These are phyloP conservation scores for Oryza glumipatula DNA, from an alignment of 176 grass and related monocot species.

Conservation along the genomic window DNA sequence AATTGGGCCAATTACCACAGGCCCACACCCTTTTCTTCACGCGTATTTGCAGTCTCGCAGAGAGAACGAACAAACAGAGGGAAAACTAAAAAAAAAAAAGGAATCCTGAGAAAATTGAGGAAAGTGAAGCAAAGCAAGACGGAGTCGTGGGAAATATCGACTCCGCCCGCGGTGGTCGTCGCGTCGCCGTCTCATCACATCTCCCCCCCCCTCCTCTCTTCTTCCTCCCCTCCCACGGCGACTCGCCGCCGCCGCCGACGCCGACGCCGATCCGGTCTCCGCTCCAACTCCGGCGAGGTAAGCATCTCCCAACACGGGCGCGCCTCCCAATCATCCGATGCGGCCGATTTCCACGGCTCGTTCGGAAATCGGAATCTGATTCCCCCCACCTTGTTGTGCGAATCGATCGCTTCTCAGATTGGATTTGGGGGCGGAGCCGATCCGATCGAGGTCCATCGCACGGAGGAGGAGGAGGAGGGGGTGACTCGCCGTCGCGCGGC, in stretches of 20 bases:
- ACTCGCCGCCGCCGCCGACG: slow-evolving; percentile 12
- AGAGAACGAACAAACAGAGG: background rate
- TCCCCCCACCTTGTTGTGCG: background rate
- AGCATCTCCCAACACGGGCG: background rate
- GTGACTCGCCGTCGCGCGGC: slow-evolving; percentile 27
- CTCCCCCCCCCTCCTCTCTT: background rate
- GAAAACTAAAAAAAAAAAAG: background rate
- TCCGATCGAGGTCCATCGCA: slow-evolving; percentile 37
- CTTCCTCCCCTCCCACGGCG: slow-evolving; percentile 13
- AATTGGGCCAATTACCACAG: no score
- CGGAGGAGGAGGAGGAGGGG: background rate
- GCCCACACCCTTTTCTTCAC: no score
- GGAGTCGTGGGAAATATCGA: background rate
- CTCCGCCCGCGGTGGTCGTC: slow-evolving; percentile 17
- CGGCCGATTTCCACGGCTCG: background rate
- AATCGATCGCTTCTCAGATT: slow-evolving; percentile 32
- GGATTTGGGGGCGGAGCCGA: slow-evolving; percentile 31
- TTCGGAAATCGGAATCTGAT: background rate
- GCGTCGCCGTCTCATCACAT: slow-evolving; percentile 31
- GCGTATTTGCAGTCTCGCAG: no score
- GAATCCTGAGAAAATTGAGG: background rate
- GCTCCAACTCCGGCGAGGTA: slow-evolving; percentile 31
- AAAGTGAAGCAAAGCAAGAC: background rate
- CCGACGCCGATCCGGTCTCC: slow-evolving; percentile 1
- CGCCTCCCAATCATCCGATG: background rate